Conservation (phyloP, 805 yeast species). For the Komagataella mondaviorum region DNA sequence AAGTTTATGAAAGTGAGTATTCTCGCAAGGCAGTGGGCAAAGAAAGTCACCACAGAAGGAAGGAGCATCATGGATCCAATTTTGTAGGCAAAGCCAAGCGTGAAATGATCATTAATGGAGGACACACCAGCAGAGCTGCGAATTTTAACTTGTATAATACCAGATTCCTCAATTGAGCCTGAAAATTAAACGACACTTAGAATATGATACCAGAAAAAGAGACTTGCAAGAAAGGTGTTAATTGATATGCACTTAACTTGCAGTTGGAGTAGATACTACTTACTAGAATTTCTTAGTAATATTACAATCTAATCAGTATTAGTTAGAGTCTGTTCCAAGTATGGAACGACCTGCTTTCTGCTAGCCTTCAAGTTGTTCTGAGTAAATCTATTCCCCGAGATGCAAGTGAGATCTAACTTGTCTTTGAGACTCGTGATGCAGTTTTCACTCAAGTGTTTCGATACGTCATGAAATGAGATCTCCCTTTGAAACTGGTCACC, state of each 20-base stretch:
- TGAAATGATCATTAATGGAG: neutral
- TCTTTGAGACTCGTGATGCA: conserved; percentile 7
- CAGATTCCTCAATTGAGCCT: neutral
- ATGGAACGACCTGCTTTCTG: conserved; percentile 81
- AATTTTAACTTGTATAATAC: neutral
- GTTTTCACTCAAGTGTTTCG: conserved; percentile 5
- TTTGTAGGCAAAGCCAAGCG: conserved; percentile 5
- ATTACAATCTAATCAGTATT: neutral
- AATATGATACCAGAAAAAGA: too few relatives aligned
- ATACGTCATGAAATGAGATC: conserved; percentile 17
- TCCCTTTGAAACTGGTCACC: conserved; percentile 26
- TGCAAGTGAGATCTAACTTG: conserved; percentile 13
- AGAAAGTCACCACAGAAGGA: conserved; percentile 36
- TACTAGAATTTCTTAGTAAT: neutral
- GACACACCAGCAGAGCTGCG: neutral
- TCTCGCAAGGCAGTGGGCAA: conserved; percentile 75
- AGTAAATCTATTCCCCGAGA: conserved; percentile 1
- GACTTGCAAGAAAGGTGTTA: neutral
- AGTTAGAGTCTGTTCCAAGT: conserved; percentile 11
- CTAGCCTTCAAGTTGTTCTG: conserved; percentile 45
- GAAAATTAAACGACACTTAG: neutral
- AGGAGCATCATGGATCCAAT: conserved; percentile 24
- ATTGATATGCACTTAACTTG: neutral
- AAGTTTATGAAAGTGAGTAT: conserved; percentile 79
- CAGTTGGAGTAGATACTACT: neutral